phyloP scores from a whole-genome alignment of 192 early-diverging fungal species.

The Piromyces sp. region DNA sequence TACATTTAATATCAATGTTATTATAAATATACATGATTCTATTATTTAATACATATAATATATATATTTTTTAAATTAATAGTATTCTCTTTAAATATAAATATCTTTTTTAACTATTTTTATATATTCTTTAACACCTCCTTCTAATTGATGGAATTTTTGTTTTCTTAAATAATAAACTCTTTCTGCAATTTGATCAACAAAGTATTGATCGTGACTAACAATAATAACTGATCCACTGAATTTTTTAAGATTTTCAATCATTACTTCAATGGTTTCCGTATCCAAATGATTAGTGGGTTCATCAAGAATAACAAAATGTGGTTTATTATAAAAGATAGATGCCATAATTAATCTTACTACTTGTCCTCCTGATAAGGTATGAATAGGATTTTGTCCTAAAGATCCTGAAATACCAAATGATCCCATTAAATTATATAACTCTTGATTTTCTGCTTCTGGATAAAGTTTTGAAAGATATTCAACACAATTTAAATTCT shows the following conservation, averaged over 20 bases:
- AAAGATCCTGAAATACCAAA: slow-evolving; percentile 54
- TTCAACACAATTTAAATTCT: slow-evolving; percentile 22
- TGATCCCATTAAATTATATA: slow-evolving; percentile 53
- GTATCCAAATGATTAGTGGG: slow-evolving; percentile 84
- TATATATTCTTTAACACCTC: background rate
- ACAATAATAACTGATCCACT: slow-evolving; percentile 63
- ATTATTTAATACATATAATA: too few species aligned
- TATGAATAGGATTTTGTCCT: slow-evolving; percentile 35
- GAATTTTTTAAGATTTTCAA: slow-evolving; percentile 49
- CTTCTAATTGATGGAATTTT: background rate
- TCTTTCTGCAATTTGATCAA: slow-evolving; percentile 37
- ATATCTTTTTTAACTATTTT: background rate
- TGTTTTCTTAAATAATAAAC: background rate
- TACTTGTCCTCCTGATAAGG: slow-evolving; percentile 67
- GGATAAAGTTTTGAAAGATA: slow-evolving; percentile 24
- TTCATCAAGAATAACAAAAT: slow-evolving; percentile 7
- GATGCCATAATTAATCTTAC: slow-evolving; percentile 59
- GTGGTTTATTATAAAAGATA: slow-evolving; percentile 21
- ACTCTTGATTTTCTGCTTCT: slow-evolving; percentile 30
- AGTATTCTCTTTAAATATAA: too few species aligned
- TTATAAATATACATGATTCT: too few species aligned
- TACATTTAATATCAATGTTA: too few species aligned
- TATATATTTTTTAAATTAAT: too few species aligned
- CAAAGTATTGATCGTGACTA: slow-evolving; percentile 75
- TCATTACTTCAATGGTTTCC: slow-evolving; percentile 57